Evolutionary conservation across 345 rosid species (phyloP).

Genomic region (Arabidopsis arenosa): DNA sequence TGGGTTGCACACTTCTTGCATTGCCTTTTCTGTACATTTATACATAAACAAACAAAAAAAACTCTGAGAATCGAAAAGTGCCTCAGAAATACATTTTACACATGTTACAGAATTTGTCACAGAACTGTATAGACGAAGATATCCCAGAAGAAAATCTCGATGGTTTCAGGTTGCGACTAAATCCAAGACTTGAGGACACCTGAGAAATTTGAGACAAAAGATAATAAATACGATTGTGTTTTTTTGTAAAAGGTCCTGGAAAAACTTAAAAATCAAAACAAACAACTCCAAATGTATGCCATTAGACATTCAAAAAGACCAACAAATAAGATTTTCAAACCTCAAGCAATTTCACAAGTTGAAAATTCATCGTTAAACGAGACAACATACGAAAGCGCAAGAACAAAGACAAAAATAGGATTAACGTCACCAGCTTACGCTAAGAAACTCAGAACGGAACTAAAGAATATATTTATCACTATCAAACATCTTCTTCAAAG

Average conservation of each 20-base stretch:
- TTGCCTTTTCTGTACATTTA: slow-evolving; percentile 52
- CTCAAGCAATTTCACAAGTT: slow-evolving; percentile 1
- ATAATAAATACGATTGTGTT: not conserved
- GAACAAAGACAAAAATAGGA: not conserved
- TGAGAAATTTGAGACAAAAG: slow-evolving; percentile 22
- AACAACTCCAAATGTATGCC: not conserved
- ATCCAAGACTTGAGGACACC: slow-evolving; percentile 53
- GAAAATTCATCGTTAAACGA: not conserved
- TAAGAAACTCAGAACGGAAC: slow-evolving; percentile 12
- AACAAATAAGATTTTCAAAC: slow-evolving; percentile 3
- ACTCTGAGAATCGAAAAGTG: slow-evolving; percentile 11
- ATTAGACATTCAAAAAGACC: not conserved
- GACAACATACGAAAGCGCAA: not conserved
- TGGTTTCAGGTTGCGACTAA: slow-evolving; percentile 48
- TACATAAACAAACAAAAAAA: not conserved
- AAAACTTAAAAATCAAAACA: not conserved
- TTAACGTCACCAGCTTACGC: slow-evolving; percentile 4
- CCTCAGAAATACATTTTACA: not conserved
- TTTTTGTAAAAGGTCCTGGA: not conserved
- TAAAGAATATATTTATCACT: not conserved
- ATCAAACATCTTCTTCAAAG: not conserved
- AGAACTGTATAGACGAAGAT: slow-evolving; percentile 68
- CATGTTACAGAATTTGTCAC: slow-evolving; percentile 34
- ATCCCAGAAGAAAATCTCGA: slow-evolving; percentile 47
- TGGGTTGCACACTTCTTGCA: slow-evolving; percentile 56